Evolutionary conservation across 2,329 filamentous ascomycete species (phyloP).

Genomic region (Arthrobotrys musiformis): DNA sequence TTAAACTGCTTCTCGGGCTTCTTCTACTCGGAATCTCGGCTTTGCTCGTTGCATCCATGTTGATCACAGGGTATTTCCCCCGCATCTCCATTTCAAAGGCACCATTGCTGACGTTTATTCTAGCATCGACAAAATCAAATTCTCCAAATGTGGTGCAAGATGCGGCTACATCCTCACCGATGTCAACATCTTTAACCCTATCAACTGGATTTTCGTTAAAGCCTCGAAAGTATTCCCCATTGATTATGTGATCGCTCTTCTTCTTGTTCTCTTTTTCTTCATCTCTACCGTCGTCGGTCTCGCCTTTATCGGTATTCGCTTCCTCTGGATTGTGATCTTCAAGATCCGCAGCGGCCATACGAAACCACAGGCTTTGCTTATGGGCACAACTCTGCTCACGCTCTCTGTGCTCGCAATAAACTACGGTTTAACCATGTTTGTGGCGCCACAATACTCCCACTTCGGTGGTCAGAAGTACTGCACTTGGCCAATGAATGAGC

Average conservation of each 20-base stretch:
- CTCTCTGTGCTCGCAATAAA: conserved; percentile 91
- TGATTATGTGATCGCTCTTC: conserved; percentile 88
- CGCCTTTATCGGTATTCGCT: conserved; percentile 87
- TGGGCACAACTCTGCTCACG: conserved; percentile 89
- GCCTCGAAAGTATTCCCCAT: conserved; percentile 86
- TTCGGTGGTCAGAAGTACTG: conserved; percentile 97
- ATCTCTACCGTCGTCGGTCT: conserved; percentile 86
- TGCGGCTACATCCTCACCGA: conserved; percentile 92
- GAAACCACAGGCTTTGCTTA: conserved; percentile 87
- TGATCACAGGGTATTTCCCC: conserved; percentile 74
- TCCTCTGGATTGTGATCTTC: conserved; percentile 95
- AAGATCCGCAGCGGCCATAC: conserved; percentile 89
- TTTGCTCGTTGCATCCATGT: conserved; percentile 87
- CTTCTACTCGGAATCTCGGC: conserved; percentile 78
- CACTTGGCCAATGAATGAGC: conserved; percentile 73
- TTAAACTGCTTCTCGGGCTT: conserved; percentile 88
- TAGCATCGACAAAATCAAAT: conserved; percentile 91
- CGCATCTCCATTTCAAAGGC: background rate
- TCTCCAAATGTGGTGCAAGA: conserved; percentile 87
- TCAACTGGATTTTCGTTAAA: conserved; percentile 88
- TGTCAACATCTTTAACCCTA: conserved; percentile 91
- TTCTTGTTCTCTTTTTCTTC: conserved; percentile 88
- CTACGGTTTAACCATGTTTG: conserved; percentile 89
- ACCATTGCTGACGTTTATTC: background rate
- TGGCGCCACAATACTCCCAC: conserved; percentile 94